Evolutionary conservation across 2,329 filamentous ascomycete species (phyloP), one percentile per base, ranked within the genome.

Genomic region (Sphaerulina populicola): DNA sequence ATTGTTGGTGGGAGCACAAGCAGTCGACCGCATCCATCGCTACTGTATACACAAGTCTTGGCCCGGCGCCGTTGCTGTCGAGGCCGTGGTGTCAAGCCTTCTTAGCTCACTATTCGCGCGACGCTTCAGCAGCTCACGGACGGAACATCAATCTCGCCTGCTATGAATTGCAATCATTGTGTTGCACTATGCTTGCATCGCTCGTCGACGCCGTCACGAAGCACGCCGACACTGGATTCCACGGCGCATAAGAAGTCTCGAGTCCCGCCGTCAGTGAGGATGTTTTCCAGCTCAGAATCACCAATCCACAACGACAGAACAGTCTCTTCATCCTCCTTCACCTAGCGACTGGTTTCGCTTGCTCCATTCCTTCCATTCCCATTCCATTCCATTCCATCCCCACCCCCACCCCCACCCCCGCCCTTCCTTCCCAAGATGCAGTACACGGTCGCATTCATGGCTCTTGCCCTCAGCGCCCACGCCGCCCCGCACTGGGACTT

Each of bases 301-400:
- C 33, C 23, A 35, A 44, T 23, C 27, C 38, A 43, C 36, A 30
- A 15, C 23, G 6, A 33, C 38, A 43, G 29, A 30, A 15, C 23
- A 27, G 23, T 52, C 2, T 14, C 36, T 47, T 42, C 41, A 15
- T 41, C 45, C 36, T 18, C 27, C 37, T 45, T 18, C 3, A 18
- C 18, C 47, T 9, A 52, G 49, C 52, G 52, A 55, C 49, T 55
- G 52, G 49, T 52, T 48, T 48, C 52, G 52, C 44, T 49, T 49
- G 44, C 21, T 27, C 5, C 23, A 5, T 27, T 27, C 4, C 23
- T 7, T 27, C 4, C 41, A 35, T 42, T 55, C 42, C 21, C 21
- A 52, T 45, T 31, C 44, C n/a, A n/a, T n/a, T n/a, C n/a, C n/a
- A n/a, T n/a, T n/a, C n/a, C n/a, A n/a, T n/a, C n/a, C n/a, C n/a